These are phyloP conservation scores for Canariomyces notabilis DNA, from an alignment of 2,329 filamentous ascomycete species.

Conservation along the genomic window DNA sequence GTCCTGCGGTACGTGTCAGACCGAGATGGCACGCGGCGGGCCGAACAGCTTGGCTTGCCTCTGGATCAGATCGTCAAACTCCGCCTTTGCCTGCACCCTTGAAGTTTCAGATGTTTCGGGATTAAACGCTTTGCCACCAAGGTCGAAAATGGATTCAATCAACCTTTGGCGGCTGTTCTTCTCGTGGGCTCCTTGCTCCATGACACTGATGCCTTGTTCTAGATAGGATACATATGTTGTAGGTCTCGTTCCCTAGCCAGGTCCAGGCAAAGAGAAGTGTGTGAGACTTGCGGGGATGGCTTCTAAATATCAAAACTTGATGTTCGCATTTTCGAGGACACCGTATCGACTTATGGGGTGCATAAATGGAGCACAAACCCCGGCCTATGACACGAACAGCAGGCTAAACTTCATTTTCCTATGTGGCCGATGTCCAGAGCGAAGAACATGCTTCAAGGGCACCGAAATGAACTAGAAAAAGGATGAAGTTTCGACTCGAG, in stretches of 20 bases:
- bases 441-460: neutral
- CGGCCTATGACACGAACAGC: no score
- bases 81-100: conserved; percentile 32
- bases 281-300: no score
- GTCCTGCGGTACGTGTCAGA: conserved; percentile 35
- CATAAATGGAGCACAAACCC: no score
- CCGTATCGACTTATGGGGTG: no score
- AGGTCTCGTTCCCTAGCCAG: no score
- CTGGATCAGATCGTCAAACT: conserved; percentile 45
- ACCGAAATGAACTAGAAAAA: neutral
- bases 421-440: neutral
- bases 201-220: neutral
- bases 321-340: no score
- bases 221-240: neutral
- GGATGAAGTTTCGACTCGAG: conserved; percentile 9
- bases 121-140: conserved; percentile 46
- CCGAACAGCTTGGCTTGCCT: conserved; percentile 36
- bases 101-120: conserved; percentile 32
- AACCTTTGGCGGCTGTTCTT: conserved; percentile 28
- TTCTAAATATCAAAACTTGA: no score
- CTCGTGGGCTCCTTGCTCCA: conserved; percentile 10
- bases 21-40: conserved; percentile 15
- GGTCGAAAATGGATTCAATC: conserved; percentile 33
- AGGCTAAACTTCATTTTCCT: neutral
- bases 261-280: no score